Percentiles rank a stretch among this genome's conserved stretches.
These are phyloP conservation scores for Aureococcus anophagefferens DNA, from an alignment of 108 stramenopile species.

Conservation along the genomic window DNA sequence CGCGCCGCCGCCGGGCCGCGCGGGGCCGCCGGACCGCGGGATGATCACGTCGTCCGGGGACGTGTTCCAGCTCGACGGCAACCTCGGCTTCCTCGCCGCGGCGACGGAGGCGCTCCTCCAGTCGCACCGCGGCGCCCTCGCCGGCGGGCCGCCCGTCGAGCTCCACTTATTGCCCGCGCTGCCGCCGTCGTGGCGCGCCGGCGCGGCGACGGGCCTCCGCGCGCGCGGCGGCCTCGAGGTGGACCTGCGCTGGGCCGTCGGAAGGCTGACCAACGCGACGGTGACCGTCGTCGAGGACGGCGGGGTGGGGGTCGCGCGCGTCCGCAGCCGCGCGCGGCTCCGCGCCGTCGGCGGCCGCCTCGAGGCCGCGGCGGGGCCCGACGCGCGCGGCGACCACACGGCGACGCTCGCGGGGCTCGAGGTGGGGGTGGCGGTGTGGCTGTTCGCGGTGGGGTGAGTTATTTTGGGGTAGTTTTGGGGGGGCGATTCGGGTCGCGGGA, in stretches of 20 bases:
- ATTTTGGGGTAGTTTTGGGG: too few relatives aligned
- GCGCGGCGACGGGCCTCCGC: constrained; percentile 3
- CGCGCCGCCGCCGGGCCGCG: neutral
- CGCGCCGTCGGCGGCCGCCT: too few relatives aligned
- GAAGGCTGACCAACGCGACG: neutral
- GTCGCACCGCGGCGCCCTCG: constrained; percentile 10
- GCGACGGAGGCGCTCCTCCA: constrained; percentile 22
- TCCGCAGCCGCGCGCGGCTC: too few relatives aligned
- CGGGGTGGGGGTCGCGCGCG: too few relatives aligned
- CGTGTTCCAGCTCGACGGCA: constrained; percentile 27
- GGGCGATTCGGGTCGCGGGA: too few relatives aligned
- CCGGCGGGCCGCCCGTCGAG: neutral
- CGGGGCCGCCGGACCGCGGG: neutral
- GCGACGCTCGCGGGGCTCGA: too few relatives aligned
- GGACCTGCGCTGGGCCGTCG: constrained; percentile 5
- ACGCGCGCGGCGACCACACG: too few relatives aligned
- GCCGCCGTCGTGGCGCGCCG: constrained; percentile 9
- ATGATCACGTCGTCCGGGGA: constrained; percentile 10
- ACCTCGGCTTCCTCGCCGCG: constrained; percentile 20
- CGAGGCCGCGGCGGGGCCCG: too few relatives aligned
- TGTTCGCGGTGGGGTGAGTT: too few relatives aligned
- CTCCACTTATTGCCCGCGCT: constrained; percentile 13
- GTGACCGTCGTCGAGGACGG: neutral
- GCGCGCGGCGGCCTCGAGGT: constrained; percentile 16
- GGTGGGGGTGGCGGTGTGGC: too few relatives aligned